Evolutionary conservation across 352 stramenopile genomes (phyloP).

Genomic region (Phytopythium ostracodes): DNA sequence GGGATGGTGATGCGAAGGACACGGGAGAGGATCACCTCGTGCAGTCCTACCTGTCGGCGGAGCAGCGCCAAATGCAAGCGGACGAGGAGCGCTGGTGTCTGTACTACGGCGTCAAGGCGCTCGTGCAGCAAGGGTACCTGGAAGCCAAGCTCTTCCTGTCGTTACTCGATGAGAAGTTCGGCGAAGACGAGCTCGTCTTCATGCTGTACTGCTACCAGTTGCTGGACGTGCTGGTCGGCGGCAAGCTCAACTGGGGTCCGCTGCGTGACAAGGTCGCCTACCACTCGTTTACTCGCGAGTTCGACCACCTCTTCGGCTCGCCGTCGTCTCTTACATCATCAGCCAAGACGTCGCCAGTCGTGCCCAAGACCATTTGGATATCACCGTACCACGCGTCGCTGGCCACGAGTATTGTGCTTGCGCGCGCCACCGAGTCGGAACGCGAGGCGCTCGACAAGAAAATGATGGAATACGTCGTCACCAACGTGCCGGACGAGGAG

Average conservation of each 20-base stretch:
- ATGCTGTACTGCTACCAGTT: conserved; percentile 87
- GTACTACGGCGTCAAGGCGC: conserved; percentile 89
- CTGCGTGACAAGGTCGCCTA: conserved; percentile 57
- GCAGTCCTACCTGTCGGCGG: conserved; percentile 7
- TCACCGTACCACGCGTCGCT: conserved; percentile 70
- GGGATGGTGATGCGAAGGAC: not conserved
- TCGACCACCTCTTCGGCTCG: conserved; percentile 23
- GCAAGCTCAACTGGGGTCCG: conserved; percentile 56
- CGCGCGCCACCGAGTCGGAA: conserved; percentile 64
- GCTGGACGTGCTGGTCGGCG: conserved; percentile 62
- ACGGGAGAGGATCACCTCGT: conserved; percentile 13
- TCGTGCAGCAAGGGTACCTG: conserved; percentile 81
- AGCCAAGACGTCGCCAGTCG: conserved; percentile 3
- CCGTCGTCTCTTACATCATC: not conserved
- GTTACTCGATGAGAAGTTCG: conserved; percentile 91
- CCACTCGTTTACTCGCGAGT: conserved; percentile 45
- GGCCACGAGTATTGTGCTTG: conserved; percentile 66
- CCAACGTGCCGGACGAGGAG: conserved; percentile 58
- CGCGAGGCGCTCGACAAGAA: conserved; percentile 55
- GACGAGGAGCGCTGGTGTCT: conserved; percentile 91
- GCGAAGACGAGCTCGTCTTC: conserved; percentile 90
- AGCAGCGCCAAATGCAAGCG: conserved; percentile 51
- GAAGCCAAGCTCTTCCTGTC: conserved; percentile 91
- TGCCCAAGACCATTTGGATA: conserved; percentile 82
- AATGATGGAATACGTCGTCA: conserved; percentile 59